Base-by-base conservation (phyloP, 75 land plant species). In the Pinus tabuliformis region DNA sequence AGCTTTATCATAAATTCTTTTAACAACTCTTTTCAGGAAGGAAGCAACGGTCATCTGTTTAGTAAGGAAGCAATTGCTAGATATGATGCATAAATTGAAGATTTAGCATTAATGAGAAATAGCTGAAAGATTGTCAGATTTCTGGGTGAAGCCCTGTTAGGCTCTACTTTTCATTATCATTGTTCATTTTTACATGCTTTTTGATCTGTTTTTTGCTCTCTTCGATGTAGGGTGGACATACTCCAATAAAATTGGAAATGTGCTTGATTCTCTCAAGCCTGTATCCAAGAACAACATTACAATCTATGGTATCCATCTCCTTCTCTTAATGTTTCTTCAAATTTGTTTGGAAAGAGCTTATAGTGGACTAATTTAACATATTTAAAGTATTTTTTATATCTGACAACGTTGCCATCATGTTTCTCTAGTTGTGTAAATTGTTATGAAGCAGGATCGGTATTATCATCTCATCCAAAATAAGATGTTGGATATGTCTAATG, bases 211-310 rank as follows among this genome's bases (percentile, higher is more conserved):
- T 24, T 42, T 52, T 54, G 20, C 56, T 54, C 17, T 21, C 21
- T 21, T 33, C 15, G 59, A 1, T 83, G 33, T 64, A 90, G 91
- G 92, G 39, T 92, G 94, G 94, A 90, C 92, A 26, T 90, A 83
- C 77, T 89, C 94, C 54, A 86, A 88, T 75, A 87, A 81, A 66
- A 37, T 78, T 77, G 92, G 94, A 14, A 75, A 70, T 77, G 75
- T 86, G 39, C 70, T 92, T 37, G 86, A 86, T 59, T 64, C 80
- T 16, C 78, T 92, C 11, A 86, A 79, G 73, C 94, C 94, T 16
- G 77, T 11, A 20, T 62, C 79, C n/a, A 88, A 74, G 63, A 90
- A 82, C 79, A 73, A 81, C 15, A 57, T 90, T 21, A 86, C 90
- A 24, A 81, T 92, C 15, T 92, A 92, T 84, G 94, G 91, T 90